These are phyloP conservation scores for Xerocomus spinulosus DNA, from an alignment of 768 basidiomycete species.

Conservation along the genomic window DNA sequence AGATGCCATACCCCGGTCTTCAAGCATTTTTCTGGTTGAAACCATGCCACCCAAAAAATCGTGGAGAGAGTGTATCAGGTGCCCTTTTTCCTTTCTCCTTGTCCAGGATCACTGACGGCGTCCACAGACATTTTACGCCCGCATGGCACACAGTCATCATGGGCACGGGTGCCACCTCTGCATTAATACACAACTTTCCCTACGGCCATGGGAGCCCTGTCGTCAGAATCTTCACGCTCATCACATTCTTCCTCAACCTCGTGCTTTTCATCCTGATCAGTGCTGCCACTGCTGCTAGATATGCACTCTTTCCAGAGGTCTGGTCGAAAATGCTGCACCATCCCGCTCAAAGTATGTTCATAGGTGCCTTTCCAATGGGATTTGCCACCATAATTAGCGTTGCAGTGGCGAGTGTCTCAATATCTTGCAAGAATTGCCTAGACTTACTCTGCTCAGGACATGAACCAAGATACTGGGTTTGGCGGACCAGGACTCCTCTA, in stretches of 20 bases:
- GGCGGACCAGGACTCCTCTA: conserved; percentile 37
- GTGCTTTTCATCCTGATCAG: conserved; percentile 36
- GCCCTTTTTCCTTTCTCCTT: not conserved
- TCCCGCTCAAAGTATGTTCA: conserved; percentile 42
- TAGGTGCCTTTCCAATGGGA: conserved; percentile 44
- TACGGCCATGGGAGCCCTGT: conserved; percentile 34
- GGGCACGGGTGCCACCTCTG: conserved; percentile 42
- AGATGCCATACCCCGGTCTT: no score
- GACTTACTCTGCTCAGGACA: conserved; percentile 14
- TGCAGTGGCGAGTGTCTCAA: conserved; percentile 28
- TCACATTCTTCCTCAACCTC: conserved; percentile 39
- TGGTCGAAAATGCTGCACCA: conserved; percentile 46
- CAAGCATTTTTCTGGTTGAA: no score
- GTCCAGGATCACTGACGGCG: not conserved
- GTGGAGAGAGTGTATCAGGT: conserved; percentile 37
- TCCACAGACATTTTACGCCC: conserved; percentile 41
- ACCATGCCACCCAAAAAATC: conserved; percentile 26
- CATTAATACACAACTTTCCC: conserved; percentile 40
- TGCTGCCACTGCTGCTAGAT: conserved; percentile 36
- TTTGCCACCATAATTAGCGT: conserved; percentile 41
- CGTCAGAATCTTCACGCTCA: conserved; percentile 33
- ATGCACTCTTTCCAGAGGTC: conserved; percentile 36
- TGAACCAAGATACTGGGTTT: conserved; percentile 34
- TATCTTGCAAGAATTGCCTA: not conserved
- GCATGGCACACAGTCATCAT: conserved; percentile 46